Conservation (phyloP, 2,329 filamentous ascomycete species). For the Rasamsonia emersonii region DNA sequence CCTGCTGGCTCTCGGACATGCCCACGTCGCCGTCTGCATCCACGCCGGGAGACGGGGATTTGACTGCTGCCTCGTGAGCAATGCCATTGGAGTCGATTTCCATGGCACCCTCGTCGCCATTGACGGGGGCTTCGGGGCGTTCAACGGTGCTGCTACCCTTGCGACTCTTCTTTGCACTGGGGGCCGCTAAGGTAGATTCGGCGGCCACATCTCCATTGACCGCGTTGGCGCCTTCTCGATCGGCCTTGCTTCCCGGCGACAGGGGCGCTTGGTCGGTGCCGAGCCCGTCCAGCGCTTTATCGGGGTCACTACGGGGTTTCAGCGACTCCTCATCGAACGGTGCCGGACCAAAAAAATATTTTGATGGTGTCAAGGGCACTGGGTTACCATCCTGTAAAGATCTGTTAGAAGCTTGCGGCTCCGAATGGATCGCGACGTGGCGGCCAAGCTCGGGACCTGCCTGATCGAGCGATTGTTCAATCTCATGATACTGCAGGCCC, state of each 20-base stretch:
- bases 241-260: slow-evolving; percentile 24
- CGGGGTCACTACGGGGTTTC: slow-evolving; percentile 18
- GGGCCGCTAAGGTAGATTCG: slow-evolving; percentile 19
- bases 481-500: slow-evolving; percentile 48
- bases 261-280: slow-evolving; percentile 22
- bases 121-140: slow-evolving; percentile 14
- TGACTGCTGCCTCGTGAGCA: slow-evolving; percentile 15
- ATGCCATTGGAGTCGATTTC: slow-evolving; percentile 33
- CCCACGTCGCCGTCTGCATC: slow-evolving; percentile 38
- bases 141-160: slow-evolving; percentile 23
- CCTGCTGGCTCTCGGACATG: slow-evolving; percentile 21
- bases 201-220: slow-evolving; percentile 29
- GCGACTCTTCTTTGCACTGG: slow-evolving; percentile 24
- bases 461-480: slow-evolving; percentile 42
- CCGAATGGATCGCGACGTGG: slow-evolving; percentile 5
- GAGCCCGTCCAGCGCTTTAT: slow-evolving; percentile 14
- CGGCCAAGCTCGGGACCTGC: slow-evolving; percentile 22
- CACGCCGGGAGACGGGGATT: slow-evolving; percentile 19
- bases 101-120: slow-evolving; percentile 28
- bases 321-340: slow-evolving; percentile 24
- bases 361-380: slow-evolving; percentile 25
- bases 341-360: slow-evolving; percentile 41
- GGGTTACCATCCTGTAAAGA: slow-evolving; percentile 29
- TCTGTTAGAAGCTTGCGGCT: slow-evolving; percentile 12
- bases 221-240: slow-evolving; percentile 21